phyloP scores from a whole-genome alignment of 495 filamentous ascomycete species.

The Chaetomium tenue region DNA sequence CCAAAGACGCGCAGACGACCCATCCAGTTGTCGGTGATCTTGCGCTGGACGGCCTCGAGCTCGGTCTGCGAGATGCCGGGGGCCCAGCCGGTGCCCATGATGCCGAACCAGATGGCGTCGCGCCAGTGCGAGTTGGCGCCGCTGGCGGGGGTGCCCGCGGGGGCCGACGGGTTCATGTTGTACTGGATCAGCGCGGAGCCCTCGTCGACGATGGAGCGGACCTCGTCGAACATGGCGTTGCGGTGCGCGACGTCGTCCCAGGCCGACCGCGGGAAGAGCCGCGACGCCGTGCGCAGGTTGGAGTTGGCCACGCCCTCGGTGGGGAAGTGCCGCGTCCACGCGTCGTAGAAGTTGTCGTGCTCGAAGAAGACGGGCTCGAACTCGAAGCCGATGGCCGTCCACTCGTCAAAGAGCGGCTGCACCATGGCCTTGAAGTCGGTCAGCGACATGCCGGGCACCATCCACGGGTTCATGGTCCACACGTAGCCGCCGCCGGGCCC shows the following conservation, averaged over 20 bases:
- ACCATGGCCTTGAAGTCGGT: constrained; percentile 34
- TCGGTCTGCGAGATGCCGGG: constrained; percentile 8
- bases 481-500: constrained; percentile 17
- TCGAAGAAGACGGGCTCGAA: constrained; percentile 32
- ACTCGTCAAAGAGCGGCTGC: constrained; percentile 40
- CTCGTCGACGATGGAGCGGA: constrained; percentile 26
- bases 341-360: constrained; percentile 26
- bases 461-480: constrained; percentile 28
- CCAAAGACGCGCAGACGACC: constrained; percentile 17
- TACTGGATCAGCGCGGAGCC: constrained; percentile 29
- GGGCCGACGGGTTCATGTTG: constrained; percentile 23
- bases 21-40: constrained; percentile 35
- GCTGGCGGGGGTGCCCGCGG: constrained; percentile 17
- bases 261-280: constrained; percentile 39
- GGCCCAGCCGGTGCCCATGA: constrained; percentile 22
- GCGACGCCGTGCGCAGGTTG: constrained; percentile 39
- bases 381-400: constrained; percentile 37
- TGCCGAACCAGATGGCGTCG: constrained; percentile 21
- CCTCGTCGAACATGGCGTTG: constrained; percentile 25
- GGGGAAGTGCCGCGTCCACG: constrained; percentile 27
- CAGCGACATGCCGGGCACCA: constrained; percentile 26
- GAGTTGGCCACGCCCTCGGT: constrained; percentile 23
- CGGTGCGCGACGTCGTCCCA: constrained; percentile 25
- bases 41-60: constrained; percentile 16
- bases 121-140: constrained; percentile 33